Base-by-base conservation (phyloP, 1,284 basidiomycete genomes). In the Cutaneotrichosporon cyanovorans region DNA sequence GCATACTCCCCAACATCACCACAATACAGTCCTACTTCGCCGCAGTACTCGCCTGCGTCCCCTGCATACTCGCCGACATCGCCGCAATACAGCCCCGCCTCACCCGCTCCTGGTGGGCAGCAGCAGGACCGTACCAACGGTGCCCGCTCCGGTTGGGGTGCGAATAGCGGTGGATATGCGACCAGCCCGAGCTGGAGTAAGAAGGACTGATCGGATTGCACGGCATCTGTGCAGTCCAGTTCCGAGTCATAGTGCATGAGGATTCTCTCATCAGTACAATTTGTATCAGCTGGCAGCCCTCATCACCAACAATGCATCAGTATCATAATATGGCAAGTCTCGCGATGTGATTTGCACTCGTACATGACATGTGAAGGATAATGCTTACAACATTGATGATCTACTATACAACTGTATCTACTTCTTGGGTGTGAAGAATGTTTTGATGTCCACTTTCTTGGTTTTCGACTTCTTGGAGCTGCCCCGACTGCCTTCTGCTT, bases 41-140 rank as follows among this genome's bases (percentile, higher is more conserved):
- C 65, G 12, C 59, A 63, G 0, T 66, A 65, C 56, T 56, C 58
- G 43, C 71, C 71, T 5, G 59, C 68, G 9, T 65, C 62, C 16
- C 67, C 70, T 18, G 51, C 51, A 1, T 80, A 82, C 36, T 87
- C 84, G 8, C 86, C 87, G 0, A 77, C 86, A 0, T 89, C 87
- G 30, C 88, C 88, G 9, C 51, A 40, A 4, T 59, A 19, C 20
- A 28, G 25, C 25, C 25, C 25, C 25, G 12, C 25, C 25, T 28
- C 25, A 28, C 25, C 25, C 12, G 20, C 16, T 19, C 41, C 6
- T 16, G 31, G 41, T 21, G 40, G 50, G 25, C 39, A 51, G 43
- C 36, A 34, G 15, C 46, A 40, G 41, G 35, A 19, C 10, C 28
- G 23, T 20, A n/a, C 23, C 14, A 47, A 48, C 32, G 45, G 45